Percentiles rank a stretch among this genome's conserved stretches.
These are phyloP conservation scores for Suillus spraguei DNA, from an alignment of 768 basidiomycete genomes.

Conservation along the genomic window DNA sequence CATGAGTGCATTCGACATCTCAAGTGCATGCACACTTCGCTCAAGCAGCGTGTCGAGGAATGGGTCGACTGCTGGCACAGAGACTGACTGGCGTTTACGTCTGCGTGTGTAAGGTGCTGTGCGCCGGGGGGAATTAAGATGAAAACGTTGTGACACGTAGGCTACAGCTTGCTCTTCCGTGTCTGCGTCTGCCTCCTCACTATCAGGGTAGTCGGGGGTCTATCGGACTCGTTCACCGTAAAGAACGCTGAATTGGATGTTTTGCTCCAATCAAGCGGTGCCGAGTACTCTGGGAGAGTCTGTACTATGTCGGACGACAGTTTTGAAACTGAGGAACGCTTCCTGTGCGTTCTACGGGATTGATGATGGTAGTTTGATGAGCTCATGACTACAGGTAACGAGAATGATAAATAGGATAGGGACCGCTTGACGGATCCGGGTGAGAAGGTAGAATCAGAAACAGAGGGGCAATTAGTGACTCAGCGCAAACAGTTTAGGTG, in stretches of 20 bases:
- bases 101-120: slow-evolving; percentile 24
- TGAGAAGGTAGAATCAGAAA: slow-evolving; percentile 14
- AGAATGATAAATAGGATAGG: neutral
- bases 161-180: slow-evolving; percentile 43
- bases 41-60: slow-evolving; percentile 78
- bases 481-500: slow-evolving; percentile 2
- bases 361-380: slow-evolving; percentile 18
- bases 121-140: slow-evolving; percentile 38
- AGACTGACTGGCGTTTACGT: slow-evolving; percentile 30
- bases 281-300: slow-evolving; percentile 62
- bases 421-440: slow-evolving; percentile 1
- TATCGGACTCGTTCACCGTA: slow-evolving; percentile 48
- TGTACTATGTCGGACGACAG: slow-evolving; percentile 69
- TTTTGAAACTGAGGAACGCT: slow-evolving; percentile 55
- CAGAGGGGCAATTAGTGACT: slow-evolving; percentile 12
- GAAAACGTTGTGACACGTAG: slow-evolving; percentile 30
- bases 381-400: slow-evolving; percentile 18
- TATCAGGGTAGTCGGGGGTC: slow-evolving; percentile 79
- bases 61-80: slow-evolving; percentile 41
- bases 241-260: slow-evolving; percentile 21
- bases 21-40: slow-evolving; percentile 82
- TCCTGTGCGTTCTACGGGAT: slow-evolving; percentile 49
- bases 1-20: slow-evolving; percentile 81
- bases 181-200: slow-evolving; percentile 77
- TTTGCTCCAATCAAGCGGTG: slow-evolving; percentile 31